phyloP scores from a whole-genome alignment of 2,329 filamentous ascomycete genomes.

The Pyricularia grisea region DNA sequence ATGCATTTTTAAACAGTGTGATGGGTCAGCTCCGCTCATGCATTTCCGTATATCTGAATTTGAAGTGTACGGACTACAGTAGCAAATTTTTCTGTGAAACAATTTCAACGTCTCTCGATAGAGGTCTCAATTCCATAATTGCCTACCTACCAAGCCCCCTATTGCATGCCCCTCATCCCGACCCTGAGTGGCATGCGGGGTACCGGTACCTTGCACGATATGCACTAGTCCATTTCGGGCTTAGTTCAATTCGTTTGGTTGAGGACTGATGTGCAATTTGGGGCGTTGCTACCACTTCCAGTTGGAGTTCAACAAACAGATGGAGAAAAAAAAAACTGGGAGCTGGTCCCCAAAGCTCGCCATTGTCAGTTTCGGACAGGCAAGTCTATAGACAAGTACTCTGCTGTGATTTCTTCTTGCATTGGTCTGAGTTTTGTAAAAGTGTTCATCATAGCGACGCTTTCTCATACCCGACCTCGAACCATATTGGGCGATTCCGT shows the following conservation, averaged over 20 bases:
- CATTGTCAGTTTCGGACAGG: neutral
- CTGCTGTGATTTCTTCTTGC: neutral
- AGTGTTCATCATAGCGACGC: neutral
- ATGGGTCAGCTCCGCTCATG: neutral
- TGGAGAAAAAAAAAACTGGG: slow-evolving; percentile 4
- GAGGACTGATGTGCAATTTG: slow-evolving; percentile 21
- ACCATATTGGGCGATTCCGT: neutral
- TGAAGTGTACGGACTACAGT: neutral
- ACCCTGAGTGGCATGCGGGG: slow-evolving; percentile 1
- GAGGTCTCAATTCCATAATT: neutral
- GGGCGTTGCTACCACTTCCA: slow-evolving; percentile 2
- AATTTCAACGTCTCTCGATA: neutral
- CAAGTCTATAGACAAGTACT: slow-evolving; percentile 1
- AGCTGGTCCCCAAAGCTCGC: slow-evolving; percentile 3
- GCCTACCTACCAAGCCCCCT: neutral
- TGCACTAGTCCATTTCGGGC: slow-evolving; percentile 9
- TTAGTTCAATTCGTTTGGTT: slow-evolving; percentile 31
- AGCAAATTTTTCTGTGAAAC: neutral
- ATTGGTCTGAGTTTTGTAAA: neutral
- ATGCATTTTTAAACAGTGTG: neutral
- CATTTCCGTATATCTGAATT: neutral
- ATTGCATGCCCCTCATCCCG: neutral
- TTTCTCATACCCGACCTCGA: neutral
- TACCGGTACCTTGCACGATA: slow-evolving; percentile 3
- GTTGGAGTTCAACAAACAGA: slow-evolving; percentile 5